Evolutionary conservation across 495 filamentous ascomycete genomes (phyloP).

Genomic region (Apiosordaria backusii): DNA sequence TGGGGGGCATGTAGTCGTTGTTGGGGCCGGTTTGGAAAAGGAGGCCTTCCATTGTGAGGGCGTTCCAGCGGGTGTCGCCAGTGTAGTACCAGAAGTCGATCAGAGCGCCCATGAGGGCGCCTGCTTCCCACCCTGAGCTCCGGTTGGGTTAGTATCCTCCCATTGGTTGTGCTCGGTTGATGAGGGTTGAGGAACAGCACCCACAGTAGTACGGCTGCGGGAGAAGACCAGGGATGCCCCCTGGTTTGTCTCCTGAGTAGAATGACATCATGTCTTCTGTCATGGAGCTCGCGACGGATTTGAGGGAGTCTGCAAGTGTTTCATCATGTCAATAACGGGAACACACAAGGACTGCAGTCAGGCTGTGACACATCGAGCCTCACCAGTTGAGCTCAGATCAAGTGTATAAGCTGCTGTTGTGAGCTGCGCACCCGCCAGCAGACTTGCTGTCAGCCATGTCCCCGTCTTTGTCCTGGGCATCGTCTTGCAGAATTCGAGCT

Average conservation of each 20-base stretch:
- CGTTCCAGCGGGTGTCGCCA: constrained; percentile 58
- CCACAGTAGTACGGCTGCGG: constrained; percentile 45
- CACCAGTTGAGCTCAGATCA: constrained; percentile 32
- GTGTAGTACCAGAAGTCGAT: constrained; percentile 68
- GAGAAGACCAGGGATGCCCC: constrained; percentile 44
- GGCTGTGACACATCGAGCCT: not conserved
- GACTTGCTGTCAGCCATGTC: constrained; percentile 7
- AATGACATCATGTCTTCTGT: constrained; percentile 65
- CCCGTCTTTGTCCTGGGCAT: constrained; percentile 1
- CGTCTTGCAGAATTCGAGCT: not conserved
- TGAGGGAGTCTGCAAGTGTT: constrained; percentile 58
- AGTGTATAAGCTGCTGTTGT: constrained; percentile 26
- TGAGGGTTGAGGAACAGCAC: constrained; percentile 12
- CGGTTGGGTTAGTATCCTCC: constrained; percentile 23
- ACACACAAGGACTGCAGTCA: not conserved
- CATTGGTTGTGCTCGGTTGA: not conserved
- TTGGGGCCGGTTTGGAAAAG: constrained; percentile 57
- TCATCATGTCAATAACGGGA: not conserved
- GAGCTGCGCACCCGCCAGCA: constrained; percentile 17
- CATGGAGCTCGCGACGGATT: constrained; percentile 54
- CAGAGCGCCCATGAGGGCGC: constrained; percentile 62
- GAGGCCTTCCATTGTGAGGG: constrained; percentile 52
- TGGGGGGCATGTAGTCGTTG: constrained; percentile 61
- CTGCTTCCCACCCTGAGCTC: constrained; percentile 70
- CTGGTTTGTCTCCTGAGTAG: constrained; percentile 63